Percentiles rank a stretch among this genome's conserved stretches.
These are phyloP conservation scores for Lolium perenne DNA, from an alignment of 176 grass and related monocot species.

Conservation along the genomic window DNA sequence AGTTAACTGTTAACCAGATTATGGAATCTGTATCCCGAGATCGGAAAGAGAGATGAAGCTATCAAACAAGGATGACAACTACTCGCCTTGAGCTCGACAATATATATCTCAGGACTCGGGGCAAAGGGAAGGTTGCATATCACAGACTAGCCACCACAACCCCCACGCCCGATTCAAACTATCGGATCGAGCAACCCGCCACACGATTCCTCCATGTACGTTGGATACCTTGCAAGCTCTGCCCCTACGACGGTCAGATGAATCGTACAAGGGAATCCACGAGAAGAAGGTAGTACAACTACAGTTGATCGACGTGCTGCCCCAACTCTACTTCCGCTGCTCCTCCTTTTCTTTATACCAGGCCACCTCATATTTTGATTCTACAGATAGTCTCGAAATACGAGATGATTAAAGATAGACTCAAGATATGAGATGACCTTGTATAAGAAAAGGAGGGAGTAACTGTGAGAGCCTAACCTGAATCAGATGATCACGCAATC, in stretches of 20 bases:
- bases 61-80: background rate
- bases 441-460: too few relatives aligned
- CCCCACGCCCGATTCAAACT: background rate
- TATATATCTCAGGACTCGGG: background rate
- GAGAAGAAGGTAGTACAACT: background rate
- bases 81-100: background rate
- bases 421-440: too few relatives aligned
- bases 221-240: background rate
- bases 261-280: background rate
- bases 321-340: background rate
- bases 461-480: too few relatives aligned
- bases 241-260: background rate
- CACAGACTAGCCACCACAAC: background rate
- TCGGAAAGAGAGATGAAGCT: background rate
- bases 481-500: background rate
- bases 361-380: background rate
- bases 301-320: background rate
- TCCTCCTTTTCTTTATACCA: background rate
- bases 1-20: background rate
- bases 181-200: background rate
- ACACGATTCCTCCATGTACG: background rate
- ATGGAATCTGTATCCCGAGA: background rate
- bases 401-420: too few relatives aligned
- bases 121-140: background rate
- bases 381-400: too few relatives aligned